Base-by-base conservation (phyloP, 257 asterid species). In the Nicotiana tomentosiformis region DNA sequence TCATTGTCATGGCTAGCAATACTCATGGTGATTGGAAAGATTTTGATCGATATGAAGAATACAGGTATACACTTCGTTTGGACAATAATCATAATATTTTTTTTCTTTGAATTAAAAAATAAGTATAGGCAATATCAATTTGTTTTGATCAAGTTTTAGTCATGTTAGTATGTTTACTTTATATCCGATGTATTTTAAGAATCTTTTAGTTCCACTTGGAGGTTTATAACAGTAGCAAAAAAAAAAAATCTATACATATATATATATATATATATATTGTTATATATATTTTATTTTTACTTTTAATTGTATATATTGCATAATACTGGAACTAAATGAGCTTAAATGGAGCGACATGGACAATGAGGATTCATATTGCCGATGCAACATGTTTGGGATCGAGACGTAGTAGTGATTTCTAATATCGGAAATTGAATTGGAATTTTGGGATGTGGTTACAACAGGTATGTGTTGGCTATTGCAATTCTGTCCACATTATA, bases 401-500 rank as follows among this genome's bases (percentile, higher is more conserved):
- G 12, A 11, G 39, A 8, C 1, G 43, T 12, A 65, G 39, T 20
- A 5, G 58, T n/a, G 2, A 2, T 43, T 46, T 76, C 64, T 23
- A 26, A 11, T 26, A 10, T 51, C 7, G 46, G 53, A 26, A 76
- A 76, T 26, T 76, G 26, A 76, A 76, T 67, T 74, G 26, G 35
- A 74, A 5, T 16, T 26, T 14, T 39, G 39, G 68, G 49, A 57
- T 84, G 66, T 77, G 16, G n/a, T 81, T 23, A 51, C 29, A 64
- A 39, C 82, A 94, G 98, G 91, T 94, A 94, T 85, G 95, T 93
- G 29, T 67, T 94, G 94, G 98, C 93, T 26, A 87, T 90, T 5
- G 95, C 97, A 67, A 89, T 94, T 88, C 85, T 94, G 79, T 93
- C 97, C 17, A 80, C 92, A 4, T 29, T 94, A 76, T 93, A 95